Evolutionary conservation across 352 stramenopile genomes (phyloP), one percentile per base, ranked within the genome.

Genomic region (Phytophthora colocasiae): DNA sequence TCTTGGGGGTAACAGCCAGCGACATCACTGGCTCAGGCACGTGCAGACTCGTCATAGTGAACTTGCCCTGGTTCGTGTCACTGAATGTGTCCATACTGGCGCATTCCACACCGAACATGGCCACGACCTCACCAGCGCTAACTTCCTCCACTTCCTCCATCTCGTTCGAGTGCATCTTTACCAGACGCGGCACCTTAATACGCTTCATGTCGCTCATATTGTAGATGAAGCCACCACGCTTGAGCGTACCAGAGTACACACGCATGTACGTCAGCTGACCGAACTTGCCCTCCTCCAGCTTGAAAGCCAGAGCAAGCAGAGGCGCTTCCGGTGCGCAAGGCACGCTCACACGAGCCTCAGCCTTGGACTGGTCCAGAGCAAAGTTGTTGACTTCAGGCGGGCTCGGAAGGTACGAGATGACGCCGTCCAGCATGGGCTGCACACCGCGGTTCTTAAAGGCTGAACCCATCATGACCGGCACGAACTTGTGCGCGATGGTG

Each of bases 31-130:
- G 96, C 66, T 99, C 95, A 6, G 98, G 97, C 34, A 99, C 97
- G 83, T 98, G 98, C 88, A 99, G 98, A 73, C 86, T 97, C 65
- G 90, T 98, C 89, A 99, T 92, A 12, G 96, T 97, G 56, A 98
- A 94, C 77, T 97, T 91, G 75, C 45, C 89, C 40, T 83, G 58
- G 72, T 91, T 95, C 41, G 87, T 86, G 77, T 97, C 90, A 48
- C 85, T 96, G 78, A 99, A 98, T 57, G 95, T 99, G 77, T 99
- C 98, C 95, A 99, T 99, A 66, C 89, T 98, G 47, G 92, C 93
- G 75, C 98, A 99, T 71, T 99, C 98, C 31, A 99, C 90, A 56
- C 98, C 98, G 74, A 99, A 99, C 92, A 99, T 99, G 53, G 97
- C 97, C 7, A 97, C 95, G 49, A 99, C 97, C 73, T 99, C 97